Evolutionary conservation across 2,329 filamentous ascomycete species (phyloP).

Genomic region (Xylariaceae sp.): DNA sequence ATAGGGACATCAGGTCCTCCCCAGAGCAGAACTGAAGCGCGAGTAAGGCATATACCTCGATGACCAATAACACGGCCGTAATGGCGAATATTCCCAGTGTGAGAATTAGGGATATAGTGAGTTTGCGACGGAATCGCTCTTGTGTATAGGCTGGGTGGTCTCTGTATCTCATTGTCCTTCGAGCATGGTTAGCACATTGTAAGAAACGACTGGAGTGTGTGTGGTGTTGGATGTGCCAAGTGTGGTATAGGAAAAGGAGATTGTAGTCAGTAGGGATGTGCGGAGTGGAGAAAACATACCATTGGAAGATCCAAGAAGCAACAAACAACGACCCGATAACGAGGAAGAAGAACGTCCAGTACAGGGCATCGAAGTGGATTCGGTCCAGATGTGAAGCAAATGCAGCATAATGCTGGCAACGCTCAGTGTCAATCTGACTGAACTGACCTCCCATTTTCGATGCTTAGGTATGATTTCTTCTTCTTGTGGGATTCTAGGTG

Average conservation of each 20-base stretch:
- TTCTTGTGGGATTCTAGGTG: too few relatives aligned
- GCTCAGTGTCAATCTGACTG: slow-evolving; percentile 25
- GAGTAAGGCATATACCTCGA: slow-evolving; percentile 52
- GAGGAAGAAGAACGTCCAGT: slow-evolving; percentile 38
- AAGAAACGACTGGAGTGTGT: neutral
- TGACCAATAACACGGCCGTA: slow-evolving; percentile 43
- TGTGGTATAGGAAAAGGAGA: too few relatives aligned
- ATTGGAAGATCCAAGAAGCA: slow-evolving; percentile 35
- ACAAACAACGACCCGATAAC: slow-evolving; percentile 37
- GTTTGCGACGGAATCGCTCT: slow-evolving; percentile 34
- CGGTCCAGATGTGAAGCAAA: slow-evolving; percentile 35
- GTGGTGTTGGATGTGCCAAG: neutral
- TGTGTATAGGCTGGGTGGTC: slow-evolving; percentile 30
- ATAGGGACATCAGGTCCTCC: slow-evolving; percentile 56
- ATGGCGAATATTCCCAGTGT: slow-evolving; percentile 42
- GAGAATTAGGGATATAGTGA: slow-evolving; percentile 39
- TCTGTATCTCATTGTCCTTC: slow-evolving; percentile 35
- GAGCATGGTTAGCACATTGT: neutral
- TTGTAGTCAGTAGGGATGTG: too few relatives aligned
- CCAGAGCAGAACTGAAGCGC: slow-evolving; percentile 57
- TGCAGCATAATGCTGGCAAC: slow-evolving; percentile 38
- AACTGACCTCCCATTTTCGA: slow-evolving; percentile 35
- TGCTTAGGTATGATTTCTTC: neutral
- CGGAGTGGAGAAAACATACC: slow-evolving; percentile 17
- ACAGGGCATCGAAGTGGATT: slow-evolving; percentile 35